Evolutionary conservation across 192 early-diverging fungal species (phyloP).

Genomic region (Funneliformis geosporum): DNA sequence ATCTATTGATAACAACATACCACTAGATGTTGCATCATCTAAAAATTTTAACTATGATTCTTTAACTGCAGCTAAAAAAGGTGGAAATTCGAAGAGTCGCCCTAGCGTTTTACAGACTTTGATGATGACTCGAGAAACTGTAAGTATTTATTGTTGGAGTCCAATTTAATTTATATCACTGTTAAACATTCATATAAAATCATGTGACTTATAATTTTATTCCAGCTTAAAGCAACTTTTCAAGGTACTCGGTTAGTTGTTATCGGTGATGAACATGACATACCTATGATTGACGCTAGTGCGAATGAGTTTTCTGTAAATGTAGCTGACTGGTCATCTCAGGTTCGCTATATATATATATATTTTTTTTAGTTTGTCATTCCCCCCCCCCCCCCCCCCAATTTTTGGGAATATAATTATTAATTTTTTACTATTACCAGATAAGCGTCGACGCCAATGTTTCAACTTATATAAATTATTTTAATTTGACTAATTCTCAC

Average conservation of each 20-base stretch:
- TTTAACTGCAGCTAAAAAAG: slow-evolving; percentile 8
- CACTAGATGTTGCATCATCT: slow-evolving; percentile 27
- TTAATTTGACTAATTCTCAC: slow-evolving; percentile 96
- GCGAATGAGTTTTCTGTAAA: slow-evolving; percentile 80
- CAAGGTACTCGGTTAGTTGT: slow-evolving; percentile 76
- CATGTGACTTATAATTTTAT: background rate
- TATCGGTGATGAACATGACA: slow-evolving; percentile 92
- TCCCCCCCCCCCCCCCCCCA: too few relatives aligned
- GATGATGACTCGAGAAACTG: slow-evolving; percentile 56
- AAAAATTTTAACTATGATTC: slow-evolving; percentile 30
- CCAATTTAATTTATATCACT: background rate
- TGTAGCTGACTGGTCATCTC: slow-evolving; percentile 81
- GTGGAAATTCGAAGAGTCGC: background rate
- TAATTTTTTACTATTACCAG: slow-evolving; percentile 25
- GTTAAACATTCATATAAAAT: background rate
- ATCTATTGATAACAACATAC: slow-evolving; percentile 12
- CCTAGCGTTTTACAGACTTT: slow-evolving; percentile 31
- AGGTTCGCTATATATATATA: slow-evolving; percentile 42
- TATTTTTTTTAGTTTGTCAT: slow-evolving; percentile 3
- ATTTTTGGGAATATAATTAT: background rate
- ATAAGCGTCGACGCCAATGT: slow-evolving; percentile 67
- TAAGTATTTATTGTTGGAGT: slow-evolving; percentile 29
- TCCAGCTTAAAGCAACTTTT: slow-evolving; percentile 60
- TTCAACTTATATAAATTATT: slow-evolving; percentile 83
- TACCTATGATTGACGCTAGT: slow-evolving; percentile 87